Base-by-base conservation (phyloP, 2,329 filamentous ascomycete species). In the Monascus ruber region DNA sequence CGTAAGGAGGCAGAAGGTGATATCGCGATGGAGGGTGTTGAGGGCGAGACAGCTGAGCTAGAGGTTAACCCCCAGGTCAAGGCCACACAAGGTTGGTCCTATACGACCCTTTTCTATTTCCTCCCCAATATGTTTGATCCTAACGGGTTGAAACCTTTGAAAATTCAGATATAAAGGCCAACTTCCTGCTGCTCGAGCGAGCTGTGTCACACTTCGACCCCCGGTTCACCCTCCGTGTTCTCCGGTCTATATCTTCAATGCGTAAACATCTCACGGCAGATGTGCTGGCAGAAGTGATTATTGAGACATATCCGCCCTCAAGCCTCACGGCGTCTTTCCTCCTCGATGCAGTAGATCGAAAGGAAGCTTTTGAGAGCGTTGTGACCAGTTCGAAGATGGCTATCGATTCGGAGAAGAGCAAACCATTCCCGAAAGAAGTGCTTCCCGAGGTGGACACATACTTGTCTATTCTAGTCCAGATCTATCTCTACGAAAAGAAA, bases 221-320 rank as follows among this genome's bases (percentile, higher is more conserved):
- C 43, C 81, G 91, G 70, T 98, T 95, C 68, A 86, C 89, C 41
- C 82, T 98, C 47, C 79, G 91, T 59, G 91, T 91, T 45, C 77
- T 98, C 47, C 83, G 91, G 55, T 94, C 88, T 53, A 94, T 96
- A 68, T 94, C 91, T 32, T 88, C 87, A 40, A 81, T 96, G 62
- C 86, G 91, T 62, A 96, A 96, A 73, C 79, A 85, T 50, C 74
- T 94, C 51, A 85, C 81, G 9, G 76, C 84, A 42, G 84, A 89
- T 51, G 80, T 94, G 51, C 72, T 95, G 50, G 77, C 81, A 37
- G 79, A 85, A 63, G 82, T 83, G 54, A 83, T 94, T 56, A 77
- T 79, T 51, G 81, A 93, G 54, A 87, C 83, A 33, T 94, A 87
- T 63, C 73, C 81, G 40, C 64, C 74, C 40, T 80, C 81, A 31